Conservation (phyloP, 495 filamentous ascomycete genomes). For the Hyaloscypha hepaticicola region DNA sequence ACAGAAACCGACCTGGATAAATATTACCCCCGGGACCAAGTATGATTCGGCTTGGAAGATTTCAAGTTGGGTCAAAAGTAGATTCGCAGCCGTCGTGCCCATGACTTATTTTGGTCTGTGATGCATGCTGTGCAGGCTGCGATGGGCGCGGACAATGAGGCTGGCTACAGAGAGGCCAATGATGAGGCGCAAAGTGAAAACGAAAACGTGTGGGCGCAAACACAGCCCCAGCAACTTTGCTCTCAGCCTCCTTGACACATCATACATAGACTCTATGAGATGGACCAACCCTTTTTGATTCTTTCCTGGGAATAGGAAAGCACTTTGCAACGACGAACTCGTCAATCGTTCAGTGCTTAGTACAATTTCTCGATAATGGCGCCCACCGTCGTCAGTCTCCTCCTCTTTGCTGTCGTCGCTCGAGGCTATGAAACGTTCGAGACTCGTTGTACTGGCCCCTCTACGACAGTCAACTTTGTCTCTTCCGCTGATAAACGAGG, state of each 20-base stretch:
- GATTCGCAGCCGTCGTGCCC: no score
- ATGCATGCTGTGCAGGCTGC: no score
- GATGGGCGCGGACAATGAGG: no score
- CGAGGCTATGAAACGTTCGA: constrained; percentile 7
- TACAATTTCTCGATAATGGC: neutral
- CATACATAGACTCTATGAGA: neutral
- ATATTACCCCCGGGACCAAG: no score
- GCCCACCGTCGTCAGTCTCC: neutral
- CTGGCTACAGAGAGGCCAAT: neutral
- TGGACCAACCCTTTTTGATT: neutral
- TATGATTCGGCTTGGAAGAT: no score
- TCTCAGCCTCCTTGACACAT: neutral
- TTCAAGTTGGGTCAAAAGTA: no score
- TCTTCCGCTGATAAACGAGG: constrained; percentile 12
- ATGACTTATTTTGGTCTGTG: no score
- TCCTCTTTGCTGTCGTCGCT: neutral
- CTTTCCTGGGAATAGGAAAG: neutral
- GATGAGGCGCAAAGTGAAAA: neutral
- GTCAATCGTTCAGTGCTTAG: neutral
- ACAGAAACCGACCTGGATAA: no score
- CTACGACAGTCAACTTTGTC: constrained; percentile 15
- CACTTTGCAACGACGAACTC: neutral
- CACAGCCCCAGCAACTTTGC: neutral
- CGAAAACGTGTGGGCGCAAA: neutral
- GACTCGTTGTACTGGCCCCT: constrained; percentile 5